Conservation (phyloP, 768 basidiomycete species). For the Auriscalpium microsporum region DNA sequence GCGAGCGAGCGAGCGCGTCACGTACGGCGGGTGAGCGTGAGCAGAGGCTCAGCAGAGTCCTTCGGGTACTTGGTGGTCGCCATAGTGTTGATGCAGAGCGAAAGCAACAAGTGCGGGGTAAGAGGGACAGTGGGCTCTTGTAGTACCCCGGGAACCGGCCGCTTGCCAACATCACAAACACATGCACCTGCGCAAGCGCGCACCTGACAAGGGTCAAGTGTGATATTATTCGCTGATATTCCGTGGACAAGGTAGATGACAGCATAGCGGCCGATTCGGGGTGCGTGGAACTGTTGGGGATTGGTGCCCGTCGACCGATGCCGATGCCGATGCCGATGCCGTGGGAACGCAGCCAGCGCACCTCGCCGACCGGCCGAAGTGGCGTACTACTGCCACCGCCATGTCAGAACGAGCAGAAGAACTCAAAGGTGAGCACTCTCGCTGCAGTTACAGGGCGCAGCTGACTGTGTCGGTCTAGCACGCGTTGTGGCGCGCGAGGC, state of each 20-base stretch:
- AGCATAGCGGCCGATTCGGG: too few species aligned
- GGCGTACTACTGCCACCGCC: constrained; percentile 30
- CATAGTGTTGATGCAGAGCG: not conserved
- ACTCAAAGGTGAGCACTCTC: constrained; percentile 38
- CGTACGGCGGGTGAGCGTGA: constrained; percentile 65
- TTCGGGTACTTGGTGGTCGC: not conserved
- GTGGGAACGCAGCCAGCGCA: constrained; percentile 3
- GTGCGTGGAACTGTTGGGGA: too few species aligned
- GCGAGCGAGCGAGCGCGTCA: constrained; percentile 3
- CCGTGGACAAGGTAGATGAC: too few species aligned
- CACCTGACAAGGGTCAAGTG: too few species aligned
- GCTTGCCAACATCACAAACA: too few species aligned
- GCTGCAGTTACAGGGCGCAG: not conserved
- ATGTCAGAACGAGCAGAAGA: constrained; percentile 34
- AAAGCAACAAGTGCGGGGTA: not conserved
- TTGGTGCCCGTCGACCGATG: too few species aligned
- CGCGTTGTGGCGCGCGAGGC: constrained; percentile 63
- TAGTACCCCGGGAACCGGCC: too few species aligned
- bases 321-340: too few species aligned
- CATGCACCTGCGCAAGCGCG: too few species aligned
- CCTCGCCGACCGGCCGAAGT: too few species aligned
- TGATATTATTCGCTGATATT: too few species aligned
- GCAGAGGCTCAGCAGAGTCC: constrained; percentile 31
- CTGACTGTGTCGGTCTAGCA: constrained; percentile 30
- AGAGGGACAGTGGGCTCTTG: too few species aligned